Conservation (phyloP, 2,329 filamentous ascomycete species). For the Stagonosporopsis cucurbitacearum region DNA sequence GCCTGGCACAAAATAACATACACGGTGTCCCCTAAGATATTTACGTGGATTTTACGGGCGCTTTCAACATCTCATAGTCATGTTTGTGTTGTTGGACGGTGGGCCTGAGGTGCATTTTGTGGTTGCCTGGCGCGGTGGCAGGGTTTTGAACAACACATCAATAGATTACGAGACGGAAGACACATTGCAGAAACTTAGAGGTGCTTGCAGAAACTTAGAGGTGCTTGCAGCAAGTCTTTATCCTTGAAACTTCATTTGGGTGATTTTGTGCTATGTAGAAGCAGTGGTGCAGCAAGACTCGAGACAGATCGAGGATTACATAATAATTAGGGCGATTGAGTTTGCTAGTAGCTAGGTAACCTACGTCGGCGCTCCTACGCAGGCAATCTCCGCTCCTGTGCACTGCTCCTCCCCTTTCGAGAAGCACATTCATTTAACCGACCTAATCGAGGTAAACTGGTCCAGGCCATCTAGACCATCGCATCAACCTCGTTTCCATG, state of each 20-base stretch:
- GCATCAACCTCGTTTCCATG: too few species aligned
- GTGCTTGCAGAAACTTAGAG: neutral
- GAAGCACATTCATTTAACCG: too few species aligned
- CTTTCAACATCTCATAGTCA: neutral
- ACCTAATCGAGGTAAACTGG: too few species aligned
- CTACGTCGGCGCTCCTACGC: too few species aligned
- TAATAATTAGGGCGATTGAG: too few species aligned
- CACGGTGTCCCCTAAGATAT: neutral
- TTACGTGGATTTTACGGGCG: neutral
- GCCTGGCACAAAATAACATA: neutral
- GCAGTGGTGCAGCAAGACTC: too few species aligned
- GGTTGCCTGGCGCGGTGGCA: constrained; percentile 8
- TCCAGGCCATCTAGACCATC: too few species aligned
- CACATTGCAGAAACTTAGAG: neutral
- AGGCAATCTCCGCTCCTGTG: too few species aligned
- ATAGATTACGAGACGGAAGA: neutral
- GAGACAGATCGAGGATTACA: too few species aligned
- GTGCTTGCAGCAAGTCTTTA: neutral
- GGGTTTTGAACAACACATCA: neutral
- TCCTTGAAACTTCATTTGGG: neutral
- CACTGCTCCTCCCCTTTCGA: too few species aligned
- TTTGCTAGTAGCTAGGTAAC: too few species aligned
- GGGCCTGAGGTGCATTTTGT: constrained; percentile 6
- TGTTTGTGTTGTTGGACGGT: neutral
- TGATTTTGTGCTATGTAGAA: neutral